phyloP scores from a whole-genome alignment of 805 yeast genomes.

The Yarrowia porcina region DNA sequence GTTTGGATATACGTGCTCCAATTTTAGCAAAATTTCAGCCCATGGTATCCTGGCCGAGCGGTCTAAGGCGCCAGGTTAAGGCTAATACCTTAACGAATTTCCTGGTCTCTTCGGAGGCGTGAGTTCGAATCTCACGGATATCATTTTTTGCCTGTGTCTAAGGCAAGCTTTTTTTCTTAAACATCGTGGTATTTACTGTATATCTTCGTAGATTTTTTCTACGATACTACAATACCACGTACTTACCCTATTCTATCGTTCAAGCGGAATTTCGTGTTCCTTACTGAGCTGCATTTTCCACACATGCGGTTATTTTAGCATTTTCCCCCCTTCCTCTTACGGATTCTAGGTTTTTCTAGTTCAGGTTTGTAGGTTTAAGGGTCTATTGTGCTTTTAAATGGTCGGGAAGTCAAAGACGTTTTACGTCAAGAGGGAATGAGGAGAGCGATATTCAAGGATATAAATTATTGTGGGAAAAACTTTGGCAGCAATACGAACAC shows the following conservation, averaged over 20 bases:
- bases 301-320: too few species aligned
- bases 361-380: constrained; percentile 10
- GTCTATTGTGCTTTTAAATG: neutral
- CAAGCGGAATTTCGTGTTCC: too few species aligned
- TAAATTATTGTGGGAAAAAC: too few species aligned
- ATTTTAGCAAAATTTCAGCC: too few species aligned
- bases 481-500: neutral
- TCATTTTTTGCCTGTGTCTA: neutral
- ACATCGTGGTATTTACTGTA: too few species aligned
- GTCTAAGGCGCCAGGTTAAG: constrained; percentile 27
- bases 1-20: too few species aligned
- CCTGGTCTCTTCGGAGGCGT: constrained; percentile 27
- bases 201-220: too few species aligned
- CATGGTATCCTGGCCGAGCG: constrained; percentile 25
- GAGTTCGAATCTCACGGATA: constrained; percentile 26
- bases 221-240: too few species aligned
- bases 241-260: too few species aligned
- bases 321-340: neutral
- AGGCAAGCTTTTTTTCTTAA: too few species aligned
- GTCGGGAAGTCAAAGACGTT: neutral
- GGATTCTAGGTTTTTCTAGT: neutral
- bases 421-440: neutral
- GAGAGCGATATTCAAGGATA: neutral
- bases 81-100: constrained; percentile 18
- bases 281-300: too few species aligned